Evolutionary conservation across 192 early-diverging fungal genomes (phyloP).

Genomic region (Rhizophagus clarus): DNA sequence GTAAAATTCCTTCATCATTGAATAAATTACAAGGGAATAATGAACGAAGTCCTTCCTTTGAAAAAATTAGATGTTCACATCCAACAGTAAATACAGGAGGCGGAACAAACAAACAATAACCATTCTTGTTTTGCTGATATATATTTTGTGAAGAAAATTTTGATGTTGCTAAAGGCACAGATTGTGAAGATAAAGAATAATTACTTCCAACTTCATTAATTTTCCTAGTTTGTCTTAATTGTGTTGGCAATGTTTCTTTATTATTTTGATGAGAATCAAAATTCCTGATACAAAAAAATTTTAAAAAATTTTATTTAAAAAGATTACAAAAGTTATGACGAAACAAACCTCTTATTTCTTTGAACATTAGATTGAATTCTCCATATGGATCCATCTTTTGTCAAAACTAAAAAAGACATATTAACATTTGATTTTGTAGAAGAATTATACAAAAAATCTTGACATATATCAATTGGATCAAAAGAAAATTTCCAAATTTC

Average conservation of each 20-base stretch:
- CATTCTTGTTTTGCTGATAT: too few relatives aligned
- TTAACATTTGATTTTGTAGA: neutral
- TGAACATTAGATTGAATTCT: neutral
- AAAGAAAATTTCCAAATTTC: neutral
- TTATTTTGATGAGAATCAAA: neutral
- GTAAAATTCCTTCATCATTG: slow-evolving; percentile 7
- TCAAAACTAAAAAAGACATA: slow-evolving; percentile 1
- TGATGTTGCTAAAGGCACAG: neutral
- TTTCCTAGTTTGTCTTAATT: neutral
- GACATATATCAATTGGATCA: slow-evolving; percentile 14
- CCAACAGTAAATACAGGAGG: slow-evolving; percentile 6
- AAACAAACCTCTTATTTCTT: slow-evolving; percentile 1
- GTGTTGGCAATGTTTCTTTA: neutral
- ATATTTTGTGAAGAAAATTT: neutral
- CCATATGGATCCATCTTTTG: neutral
- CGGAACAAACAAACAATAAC: neutral
- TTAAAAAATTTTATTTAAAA: neutral
- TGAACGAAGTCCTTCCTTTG: neutral
- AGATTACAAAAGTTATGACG: neutral
- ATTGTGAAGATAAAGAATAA: neutral
- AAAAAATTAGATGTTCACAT: neutral
- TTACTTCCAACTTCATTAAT: neutral
- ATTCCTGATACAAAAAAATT: neutral
- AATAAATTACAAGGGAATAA: neutral
- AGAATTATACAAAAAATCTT: neutral